These are phyloP conservation scores for Pseudocercospora fijiensis DNA, from an alignment of 2,329 filamentous ascomycete species.

Conservation along the genomic window DNA sequence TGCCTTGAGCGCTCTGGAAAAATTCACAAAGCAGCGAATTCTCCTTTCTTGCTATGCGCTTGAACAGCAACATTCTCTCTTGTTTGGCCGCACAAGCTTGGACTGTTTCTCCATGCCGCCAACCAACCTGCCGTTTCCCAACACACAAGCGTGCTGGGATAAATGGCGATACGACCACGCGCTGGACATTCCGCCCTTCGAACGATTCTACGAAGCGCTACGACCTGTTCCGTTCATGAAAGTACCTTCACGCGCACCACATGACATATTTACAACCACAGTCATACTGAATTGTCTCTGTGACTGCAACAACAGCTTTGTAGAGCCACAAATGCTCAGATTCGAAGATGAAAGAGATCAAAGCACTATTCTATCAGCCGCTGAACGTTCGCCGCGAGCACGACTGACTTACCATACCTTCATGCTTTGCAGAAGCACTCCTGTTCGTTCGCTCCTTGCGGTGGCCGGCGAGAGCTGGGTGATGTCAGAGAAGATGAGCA, in stretches of 20 bases:
- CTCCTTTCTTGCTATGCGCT: conserved; percentile 46
- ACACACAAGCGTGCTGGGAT: conserved; percentile 41
- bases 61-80: conserved; percentile 41
- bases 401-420: conserved; percentile 37
- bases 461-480: conserved; percentile 49
- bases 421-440: conserved; percentile 42
- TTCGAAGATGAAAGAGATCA: conserved; percentile 12
- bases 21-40: conserved; percentile 34
- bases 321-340: neutral
- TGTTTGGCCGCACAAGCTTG: conserved; percentile 29
- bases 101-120: conserved; percentile 19
- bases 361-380: conserved; percentile 18
- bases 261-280: conserved; percentile 40
- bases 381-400: conserved; percentile 23
- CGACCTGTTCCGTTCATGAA: conserved; percentile 11
- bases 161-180: conserved; percentile 17
- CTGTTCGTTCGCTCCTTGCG: conserved; percentile 45
- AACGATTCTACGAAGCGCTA: conserved; percentile 23
- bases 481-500: conserved; percentile 45
- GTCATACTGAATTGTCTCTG: conserved; percentile 37
- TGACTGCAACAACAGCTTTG: conserved; percentile 15
- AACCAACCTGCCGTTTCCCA: conserved; percentile 43
- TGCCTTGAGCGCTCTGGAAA: neutral
- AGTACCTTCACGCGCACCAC: conserved; percentile 2
- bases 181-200: neutral